Conservation (phyloP, 2,329 filamentous ascomycete genomes). For the Mycosphaerella arachidis region DNA sequence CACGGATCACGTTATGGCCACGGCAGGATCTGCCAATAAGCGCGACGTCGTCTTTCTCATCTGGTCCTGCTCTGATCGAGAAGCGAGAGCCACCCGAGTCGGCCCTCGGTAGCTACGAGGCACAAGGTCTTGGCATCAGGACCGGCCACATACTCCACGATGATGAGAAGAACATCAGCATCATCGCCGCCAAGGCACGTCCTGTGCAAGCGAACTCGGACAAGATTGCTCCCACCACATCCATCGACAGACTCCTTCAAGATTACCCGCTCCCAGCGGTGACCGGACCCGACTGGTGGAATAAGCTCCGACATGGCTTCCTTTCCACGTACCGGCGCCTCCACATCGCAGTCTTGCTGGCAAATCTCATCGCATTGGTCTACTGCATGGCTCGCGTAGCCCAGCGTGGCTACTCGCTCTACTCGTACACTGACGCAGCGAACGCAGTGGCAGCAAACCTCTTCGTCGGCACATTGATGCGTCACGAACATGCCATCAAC, state of each 20-base stretch:
- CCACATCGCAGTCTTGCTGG: constrained; percentile 26
- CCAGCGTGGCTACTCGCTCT: constrained; percentile 3
- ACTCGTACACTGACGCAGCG: constrained; percentile 27
- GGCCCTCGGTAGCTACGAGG: background rate
- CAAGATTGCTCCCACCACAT: constrained; percentile 21
- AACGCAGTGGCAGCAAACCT: constrained; percentile 35
- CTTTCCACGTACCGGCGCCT: constrained; percentile 31
- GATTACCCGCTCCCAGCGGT: constrained; percentile 22
- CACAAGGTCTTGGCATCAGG: background rate
- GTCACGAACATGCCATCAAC: constrained; percentile 41
- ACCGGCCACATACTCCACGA: background rate
- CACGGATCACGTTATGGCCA: background rate
- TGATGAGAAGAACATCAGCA: background rate
- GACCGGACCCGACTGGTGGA: constrained; percentile 16
- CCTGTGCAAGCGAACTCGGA: background rate
- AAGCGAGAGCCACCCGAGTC: background rate
- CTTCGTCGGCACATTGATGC: constrained; percentile 33
- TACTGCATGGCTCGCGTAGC: constrained; percentile 3
- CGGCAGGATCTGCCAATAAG: background rate
- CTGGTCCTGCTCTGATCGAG: background rate
- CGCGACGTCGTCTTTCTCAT: background rate
- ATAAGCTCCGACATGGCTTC: constrained; percentile 28
- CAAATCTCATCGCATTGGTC: constrained; percentile 26
- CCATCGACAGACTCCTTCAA: constrained; percentile 19
- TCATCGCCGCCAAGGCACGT: background rate